These are phyloP conservation scores for Eucalyptus tenuipes DNA, from an alignment of 345 rosid species.

Conservation along the genomic window DNA sequence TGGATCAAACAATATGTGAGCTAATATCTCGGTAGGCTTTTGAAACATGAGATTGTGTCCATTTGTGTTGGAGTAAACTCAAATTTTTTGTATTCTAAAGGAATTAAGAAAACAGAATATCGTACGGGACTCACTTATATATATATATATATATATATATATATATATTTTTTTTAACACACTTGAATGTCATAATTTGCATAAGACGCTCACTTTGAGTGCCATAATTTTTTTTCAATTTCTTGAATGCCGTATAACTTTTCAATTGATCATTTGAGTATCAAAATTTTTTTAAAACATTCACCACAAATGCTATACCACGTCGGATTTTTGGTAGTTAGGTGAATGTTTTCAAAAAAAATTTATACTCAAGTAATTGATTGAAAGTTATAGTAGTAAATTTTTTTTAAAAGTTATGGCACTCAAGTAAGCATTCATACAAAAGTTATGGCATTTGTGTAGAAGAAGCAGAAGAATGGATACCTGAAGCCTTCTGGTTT, in stretches of 20 bases:
- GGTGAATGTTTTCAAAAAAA: too few species aligned
- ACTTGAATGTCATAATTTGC: rapidly evolving
- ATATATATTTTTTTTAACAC: too few species aligned
- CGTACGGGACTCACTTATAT: rapidly evolving
- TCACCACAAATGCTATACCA: not conserved
- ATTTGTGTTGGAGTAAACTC: not conserved
- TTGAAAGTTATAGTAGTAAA: too few species aligned
- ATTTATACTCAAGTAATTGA: too few species aligned
- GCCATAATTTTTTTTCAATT: rapidly evolving
- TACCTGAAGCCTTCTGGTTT: slow-evolving; percentile 35
- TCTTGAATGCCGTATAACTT: not conserved
- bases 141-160: too few species aligned
- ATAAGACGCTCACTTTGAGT: rapidly evolving
- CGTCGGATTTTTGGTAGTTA: not conserved
- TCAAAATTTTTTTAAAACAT: rapidly evolving
- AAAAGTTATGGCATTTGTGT: not conserved
- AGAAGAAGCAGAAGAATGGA: not conserved
- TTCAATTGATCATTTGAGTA: rapidly evolving
- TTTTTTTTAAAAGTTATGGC: not conserved
- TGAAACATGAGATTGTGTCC: not conserved
- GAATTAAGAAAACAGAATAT: not conserved
- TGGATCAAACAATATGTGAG: not conserved
- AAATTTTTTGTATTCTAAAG: not conserved
- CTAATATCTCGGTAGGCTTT: not conserved
- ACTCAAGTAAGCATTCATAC: not conserved